These are phyloP conservation scores for Trichoderma lentiforme DNA, from an alignment of 2,329 filamentous ascomycete species.

Conservation along the genomic window DNA sequence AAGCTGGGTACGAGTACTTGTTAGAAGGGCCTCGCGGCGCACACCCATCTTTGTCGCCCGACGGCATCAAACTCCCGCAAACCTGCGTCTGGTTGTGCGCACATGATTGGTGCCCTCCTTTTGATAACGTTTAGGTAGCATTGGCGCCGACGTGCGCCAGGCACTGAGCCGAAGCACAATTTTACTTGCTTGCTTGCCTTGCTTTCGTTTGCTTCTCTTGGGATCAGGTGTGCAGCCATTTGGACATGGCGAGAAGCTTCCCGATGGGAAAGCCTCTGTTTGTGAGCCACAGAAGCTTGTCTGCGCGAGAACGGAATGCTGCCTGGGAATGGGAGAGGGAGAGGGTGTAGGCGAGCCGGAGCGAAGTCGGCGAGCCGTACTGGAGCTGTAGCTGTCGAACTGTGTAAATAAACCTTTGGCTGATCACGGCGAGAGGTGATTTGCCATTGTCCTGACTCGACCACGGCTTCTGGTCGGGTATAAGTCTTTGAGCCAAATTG, in stretches of 20 bases:
- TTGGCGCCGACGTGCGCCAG: conserved; percentile 15
- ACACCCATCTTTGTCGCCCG: conserved; percentile 7
- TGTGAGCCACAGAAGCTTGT: conserved; percentile 3
- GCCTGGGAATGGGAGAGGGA: not conserved
- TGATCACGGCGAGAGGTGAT: not conserved
- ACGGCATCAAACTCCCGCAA: conserved; percentile 14
- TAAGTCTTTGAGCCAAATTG: not conserved
- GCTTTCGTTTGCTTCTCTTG: not conserved
- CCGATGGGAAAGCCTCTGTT: not conserved
- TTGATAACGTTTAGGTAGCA: conserved; percentile 19
- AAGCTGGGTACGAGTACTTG: not conserved
- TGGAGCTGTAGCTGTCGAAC: not conserved
- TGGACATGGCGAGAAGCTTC: not conserved
- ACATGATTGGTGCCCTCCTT: conserved; percentile 17
- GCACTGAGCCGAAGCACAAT: not conserved
- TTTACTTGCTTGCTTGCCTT: not conserved
- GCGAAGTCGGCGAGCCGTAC: not conserved
- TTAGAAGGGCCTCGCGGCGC: not conserved
- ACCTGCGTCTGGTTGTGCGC: not conserved
- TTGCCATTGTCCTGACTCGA: not conserved
- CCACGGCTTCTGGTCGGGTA: not conserved
- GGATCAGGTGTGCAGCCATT: not conserved
- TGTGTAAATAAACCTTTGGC: not conserved
- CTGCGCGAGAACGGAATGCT: not conserved
- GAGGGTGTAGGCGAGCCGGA: not conserved